phyloP scores from a whole-genome alignment of 768 basidiomycete genomes.

The Fomitopsis pulvina region DNA sequence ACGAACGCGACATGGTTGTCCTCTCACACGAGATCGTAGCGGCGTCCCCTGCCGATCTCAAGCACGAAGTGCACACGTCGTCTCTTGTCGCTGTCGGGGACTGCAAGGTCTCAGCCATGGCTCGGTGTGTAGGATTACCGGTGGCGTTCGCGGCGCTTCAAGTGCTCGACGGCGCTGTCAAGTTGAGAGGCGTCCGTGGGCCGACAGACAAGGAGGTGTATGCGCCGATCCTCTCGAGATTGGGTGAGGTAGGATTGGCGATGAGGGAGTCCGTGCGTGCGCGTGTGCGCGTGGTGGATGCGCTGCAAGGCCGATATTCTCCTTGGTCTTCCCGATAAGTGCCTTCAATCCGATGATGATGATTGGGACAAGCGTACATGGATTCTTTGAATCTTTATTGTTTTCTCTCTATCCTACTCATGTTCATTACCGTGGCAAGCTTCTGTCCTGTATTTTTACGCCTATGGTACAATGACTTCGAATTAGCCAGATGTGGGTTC shows the following conservation, averaged over 20 bases:
- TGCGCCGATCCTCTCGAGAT: conserved; percentile 48
- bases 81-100: conserved; percentile 59
- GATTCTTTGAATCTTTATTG: no score
- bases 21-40: conserved; percentile 79
- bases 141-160: conserved; percentile 76
- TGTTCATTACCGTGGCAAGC: no score
- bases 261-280: conserved; percentile 29
- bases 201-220: conserved; percentile 61
- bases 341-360: no score
- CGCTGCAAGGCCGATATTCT: neutral
- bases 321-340: no score
- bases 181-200: conserved; percentile 56
- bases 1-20: conserved; percentile 83
- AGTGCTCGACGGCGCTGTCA: conserved; percentile 52
- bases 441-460: no score
- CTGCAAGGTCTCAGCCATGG: conserved; percentile 69
- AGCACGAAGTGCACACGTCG: conserved; percentile 56
- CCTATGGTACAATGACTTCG: no score
- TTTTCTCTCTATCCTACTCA: no score
- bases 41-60: conserved; percentile 21
- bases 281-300: neutral
- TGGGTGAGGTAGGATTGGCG: conserved; percentile 43
- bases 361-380: no score
- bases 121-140: conserved; percentile 84
- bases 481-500: no score